Evolutionary conservation across 495 filamentous ascomycete species (phyloP).

Genomic region (Hypomontagnella monticulosa): DNA sequence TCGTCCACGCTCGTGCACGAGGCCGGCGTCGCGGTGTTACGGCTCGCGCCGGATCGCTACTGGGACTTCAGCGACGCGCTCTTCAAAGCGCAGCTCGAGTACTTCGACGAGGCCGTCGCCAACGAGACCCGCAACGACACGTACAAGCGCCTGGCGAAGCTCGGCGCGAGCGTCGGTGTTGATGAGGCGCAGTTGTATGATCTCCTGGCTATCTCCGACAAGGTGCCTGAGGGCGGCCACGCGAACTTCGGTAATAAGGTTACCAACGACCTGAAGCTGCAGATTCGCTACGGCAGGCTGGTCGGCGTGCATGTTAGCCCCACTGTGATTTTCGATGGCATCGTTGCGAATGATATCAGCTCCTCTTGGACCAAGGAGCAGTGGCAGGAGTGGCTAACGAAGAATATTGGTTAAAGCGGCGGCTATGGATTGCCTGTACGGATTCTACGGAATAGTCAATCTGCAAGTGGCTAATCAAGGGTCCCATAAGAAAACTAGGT

Average conservation of each 20-base stretch:
- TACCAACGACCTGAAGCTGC: conserved; percentile 84
- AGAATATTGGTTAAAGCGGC: conserved; percentile 71
- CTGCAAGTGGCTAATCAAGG: too few relatives aligned
- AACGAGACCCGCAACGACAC: conserved; percentile 84
- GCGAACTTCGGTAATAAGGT: conserved; percentile 81
- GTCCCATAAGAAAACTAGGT: too few relatives aligned
- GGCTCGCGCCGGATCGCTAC: conserved; percentile 73
- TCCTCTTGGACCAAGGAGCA: conserved; percentile 79
- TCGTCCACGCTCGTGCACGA: conserved; percentile 88
- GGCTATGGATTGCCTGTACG: background rate
- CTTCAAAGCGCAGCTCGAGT: conserved; percentile 74
- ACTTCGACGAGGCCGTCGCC: conserved; percentile 84
- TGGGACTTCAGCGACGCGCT: conserved; percentile 78
- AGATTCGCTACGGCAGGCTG: conserved; percentile 82
- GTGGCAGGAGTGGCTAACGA: conserved; percentile 86
- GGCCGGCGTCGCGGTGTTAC: conserved; percentile 80
- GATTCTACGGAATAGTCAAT: too few relatives aligned
- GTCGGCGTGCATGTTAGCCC: conserved; percentile 88
- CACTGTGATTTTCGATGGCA: conserved; percentile 87
- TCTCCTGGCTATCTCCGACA: conserved; percentile 70
- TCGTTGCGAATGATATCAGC: conserved; percentile 79
- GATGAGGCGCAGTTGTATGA: conserved; percentile 70
- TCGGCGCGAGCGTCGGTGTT: conserved; percentile 71
- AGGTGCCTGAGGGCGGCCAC: conserved; percentile 67
- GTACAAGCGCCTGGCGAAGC: conserved; percentile 77